Evolutionary conservation across 495 filamentous ascomycete species (phyloP), one percentile per base, ranked within the genome.

Genomic region (Jackrogersella minutella): DNA sequence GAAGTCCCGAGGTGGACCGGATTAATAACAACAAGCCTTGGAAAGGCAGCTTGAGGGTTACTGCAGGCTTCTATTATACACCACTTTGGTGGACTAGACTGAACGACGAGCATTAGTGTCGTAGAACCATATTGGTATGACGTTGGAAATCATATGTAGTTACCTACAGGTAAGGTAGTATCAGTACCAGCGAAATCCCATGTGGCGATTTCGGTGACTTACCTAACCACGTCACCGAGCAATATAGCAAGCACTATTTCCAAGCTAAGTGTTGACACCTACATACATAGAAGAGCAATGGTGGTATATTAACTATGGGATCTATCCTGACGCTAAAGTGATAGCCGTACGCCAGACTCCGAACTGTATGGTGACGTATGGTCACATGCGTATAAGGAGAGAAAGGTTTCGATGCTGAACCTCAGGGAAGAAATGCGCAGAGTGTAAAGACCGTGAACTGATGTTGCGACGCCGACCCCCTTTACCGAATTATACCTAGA

Each of bases 281-380:
- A 19, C 24, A 21, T 16, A 44, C 16, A 0, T 39, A 55, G 11
- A 49, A 46, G 16, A 51, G 31, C 24, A 55, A 24, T 54, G 41
- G 39, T 61, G 58, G 58, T 69, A 69, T 68, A 63, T 21, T 46
- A 51, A 39, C 36, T 59, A 46, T 16, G 22, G 40, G 19, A 58
- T 69, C 66, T 68, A 64, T 59, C 59, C 66, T 60, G 44, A 44
- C 47, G 40, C 65, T 50, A 55, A 57, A 36, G 44, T 11, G 36
- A 49, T 10, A 34, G 36, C 50, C 58, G 21, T 34, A 30, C 66
- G 36, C 59, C 54, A 26, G 14, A 69, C 66, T 69, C 66, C 66
- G 30, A 60, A 60, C 55, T 60, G 39, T 58, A 47, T 50, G 43
- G 54, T 57, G 60, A 52, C 50, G 60, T 69, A 50, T 36, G 54